phyloP scores from a whole-genome alignment of 2,329 filamentous ascomycete species.

The Ophiostoma angusticollis region DNA sequence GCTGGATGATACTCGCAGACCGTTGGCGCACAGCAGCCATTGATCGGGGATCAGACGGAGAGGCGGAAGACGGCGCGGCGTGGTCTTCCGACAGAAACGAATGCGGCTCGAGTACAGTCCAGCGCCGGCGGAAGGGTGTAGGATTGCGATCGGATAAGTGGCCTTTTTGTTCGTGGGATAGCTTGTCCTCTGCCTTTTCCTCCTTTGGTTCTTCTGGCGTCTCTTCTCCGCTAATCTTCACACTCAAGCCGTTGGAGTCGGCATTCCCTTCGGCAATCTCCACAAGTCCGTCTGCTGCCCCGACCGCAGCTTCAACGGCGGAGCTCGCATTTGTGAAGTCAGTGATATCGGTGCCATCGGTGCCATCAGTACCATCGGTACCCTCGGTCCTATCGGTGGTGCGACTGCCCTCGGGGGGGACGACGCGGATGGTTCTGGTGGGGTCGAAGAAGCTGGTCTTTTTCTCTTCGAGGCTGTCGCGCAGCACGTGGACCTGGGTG shows the following conservation, averaged over 20 bases:
- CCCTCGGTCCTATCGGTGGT: background rate
- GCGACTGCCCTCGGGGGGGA: slow-evolving; percentile 16
- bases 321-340: background rate
- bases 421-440: slow-evolving; percentile 23
- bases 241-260: too few relatives aligned
- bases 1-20: slow-evolving; percentile 49
- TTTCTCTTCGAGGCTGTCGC: slow-evolving; percentile 51
- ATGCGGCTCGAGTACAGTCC: slow-evolving; percentile 18
- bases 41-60: slow-evolving; percentile 20
- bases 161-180: background rate
- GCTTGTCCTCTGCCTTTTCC: too few relatives aligned
- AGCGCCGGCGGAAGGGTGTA: slow-evolving; percentile 22
- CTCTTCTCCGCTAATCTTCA: too few relatives aligned
- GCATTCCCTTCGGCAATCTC: too few relatives aligned
- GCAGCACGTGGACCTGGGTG: slow-evolving; percentile 75
- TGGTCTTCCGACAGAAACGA: slow-evolving; percentile 4
- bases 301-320: background rate
- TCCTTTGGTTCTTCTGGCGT: too few relatives aligned
- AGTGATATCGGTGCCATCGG: background rate
- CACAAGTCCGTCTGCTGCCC: too few relatives aligned
- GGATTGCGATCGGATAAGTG: slow-evolving; percentile 12
- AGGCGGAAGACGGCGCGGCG: slow-evolving; percentile 13
- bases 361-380: background rate
- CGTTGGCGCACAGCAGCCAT: slow-evolving; percentile 27
- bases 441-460: slow-evolving; percentile 18